Base-by-base conservation (phyloP, 495 filamentous ascomycete species). In the Hyaloscypha finlandica region DNA sequence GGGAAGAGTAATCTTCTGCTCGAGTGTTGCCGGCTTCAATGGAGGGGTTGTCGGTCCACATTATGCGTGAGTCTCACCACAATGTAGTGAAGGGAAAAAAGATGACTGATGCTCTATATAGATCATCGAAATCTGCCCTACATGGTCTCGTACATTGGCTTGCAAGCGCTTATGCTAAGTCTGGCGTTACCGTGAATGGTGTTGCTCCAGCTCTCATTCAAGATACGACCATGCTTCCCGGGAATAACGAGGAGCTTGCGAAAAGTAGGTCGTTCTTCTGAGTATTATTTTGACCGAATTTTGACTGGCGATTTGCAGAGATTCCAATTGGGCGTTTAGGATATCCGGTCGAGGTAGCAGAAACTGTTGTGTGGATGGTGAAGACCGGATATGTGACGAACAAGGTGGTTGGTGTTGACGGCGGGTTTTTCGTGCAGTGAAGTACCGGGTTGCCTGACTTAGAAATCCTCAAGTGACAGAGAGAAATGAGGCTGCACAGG, bases 151-250 rank as follows among this genome's bases (percentile, higher is more conserved):
- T 9, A 78, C 82, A 68, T 79, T 70, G 59, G 64, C 59, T 70
- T 53, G 68, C 68, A 20, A 39, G 53, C 22, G 31, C 64, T 4
- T 70, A 70, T 53, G 37, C 64, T 11, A 70, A 67, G 22, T 22
- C 81, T 65, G 87, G 88, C 35, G 89, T 93, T 68, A 92, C 89
- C 29, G 86, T 90, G 48, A 92, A 93, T 61, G 89, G 89, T 71
- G 87, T 93, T 3, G 88, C 89, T 16, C 90, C 90, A 0, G 89
- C 89, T 11, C 87, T 92, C 86, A 91, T 92, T 66, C 86, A 87
- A 11, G 85, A 87, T 6, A 90, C 87, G 19, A 82, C 84, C 0
- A 88, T 90, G 86, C 82, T 89, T 60, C 87, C 88, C 3, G 58
- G 59, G 25, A 84, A 85, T 48, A 80, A 78, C 14, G 80, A 84